Conservation (phyloP, 1,139 yeast species). For the Scheffersomyces quercinus region DNA sequence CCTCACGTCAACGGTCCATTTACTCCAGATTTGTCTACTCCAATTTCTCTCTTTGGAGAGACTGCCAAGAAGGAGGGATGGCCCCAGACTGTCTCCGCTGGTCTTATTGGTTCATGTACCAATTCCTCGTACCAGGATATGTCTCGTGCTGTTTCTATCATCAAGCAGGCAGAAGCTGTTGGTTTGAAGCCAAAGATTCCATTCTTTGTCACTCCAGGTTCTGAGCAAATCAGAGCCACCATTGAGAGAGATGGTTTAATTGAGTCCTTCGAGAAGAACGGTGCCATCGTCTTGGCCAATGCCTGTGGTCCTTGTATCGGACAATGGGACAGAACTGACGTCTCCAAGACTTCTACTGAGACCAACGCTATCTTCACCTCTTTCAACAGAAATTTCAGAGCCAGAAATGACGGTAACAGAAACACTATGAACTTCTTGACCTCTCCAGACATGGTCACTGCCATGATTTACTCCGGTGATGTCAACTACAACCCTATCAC, state of each 20-base stretch:
- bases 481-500: constrained; percentile 85
- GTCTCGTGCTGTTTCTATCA: constrained; percentile 90
- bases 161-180: constrained; percentile 76
- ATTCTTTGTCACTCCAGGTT: constrained; percentile 94
- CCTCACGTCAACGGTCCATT: constrained; percentile 94
- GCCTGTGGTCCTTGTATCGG: constrained; percentile 99
- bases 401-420: constrained; percentile 97
- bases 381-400: constrained; percentile 94
- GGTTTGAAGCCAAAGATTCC: constrained; percentile 93
- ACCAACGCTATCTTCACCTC: constrained; percentile 89
- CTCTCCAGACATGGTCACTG: constrained; percentile 95
- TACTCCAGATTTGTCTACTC: constrained; percentile 92
- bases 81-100: constrained; percentile 83
- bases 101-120: constrained; percentile 96
- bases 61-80: constrained; percentile 68
- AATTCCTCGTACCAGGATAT: constrained; percentile 97
- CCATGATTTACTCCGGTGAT: constrained; percentile 92
- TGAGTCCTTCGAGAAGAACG: constrained; percentile 75
- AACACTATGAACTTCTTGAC: constrained; percentile 95
- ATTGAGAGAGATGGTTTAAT: constrained; percentile 92
- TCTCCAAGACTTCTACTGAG: constrained; percentile 64
- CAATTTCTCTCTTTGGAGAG: constrained; percentile 68
- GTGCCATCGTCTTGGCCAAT: constrained; percentile 89
- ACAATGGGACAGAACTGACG: constrained; percentile 87
- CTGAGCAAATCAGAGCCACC: constrained; percentile 98